A percentile compares a stretch with the other conserved stretches of the same genome.
phyloP scores from a whole-genome alignment of 352 stramenopile species.

The Phytopythium cucurbitacearum region DNA sequence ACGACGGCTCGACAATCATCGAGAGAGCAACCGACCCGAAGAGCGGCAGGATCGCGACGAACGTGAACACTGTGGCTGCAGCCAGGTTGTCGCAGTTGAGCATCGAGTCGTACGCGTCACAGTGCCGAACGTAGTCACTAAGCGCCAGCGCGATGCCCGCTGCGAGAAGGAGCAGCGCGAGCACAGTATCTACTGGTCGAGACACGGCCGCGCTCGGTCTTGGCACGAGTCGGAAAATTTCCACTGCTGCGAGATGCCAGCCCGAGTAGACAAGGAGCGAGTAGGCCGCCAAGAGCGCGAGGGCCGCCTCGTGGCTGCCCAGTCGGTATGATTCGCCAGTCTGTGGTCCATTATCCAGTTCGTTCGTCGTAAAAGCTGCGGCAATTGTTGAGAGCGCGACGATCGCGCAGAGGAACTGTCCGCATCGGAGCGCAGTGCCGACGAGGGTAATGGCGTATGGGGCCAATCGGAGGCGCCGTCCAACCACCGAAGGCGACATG shows the following conservation, averaged over 20 bases:
- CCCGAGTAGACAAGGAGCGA: constrained; percentile 18
- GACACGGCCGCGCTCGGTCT: constrained; percentile 22
- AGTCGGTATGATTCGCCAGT: constrained; percentile 11
- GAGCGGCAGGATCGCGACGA: constrained; percentile 26
- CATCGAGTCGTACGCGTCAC: constrained; percentile 20
- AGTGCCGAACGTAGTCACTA: constrained; percentile 28
- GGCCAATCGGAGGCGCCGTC: constrained; percentile 8
- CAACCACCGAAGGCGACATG: neutral
- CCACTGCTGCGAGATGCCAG: constrained; percentile 15
- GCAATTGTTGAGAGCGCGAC: constrained; percentile 20
- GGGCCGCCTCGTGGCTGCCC: constrained; percentile 20
- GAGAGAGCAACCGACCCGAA: constrained; percentile 20
- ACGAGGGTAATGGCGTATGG: constrained; percentile 21
- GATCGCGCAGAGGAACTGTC: constrained; percentile 27
- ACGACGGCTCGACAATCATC: constrained; percentile 20
- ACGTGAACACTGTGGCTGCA: constrained; percentile 24
- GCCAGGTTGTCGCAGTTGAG: constrained; percentile 40
- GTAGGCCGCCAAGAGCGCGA: constrained; percentile 21
- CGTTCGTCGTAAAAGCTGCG: constrained; percentile 8
- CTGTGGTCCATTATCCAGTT: constrained; percentile 1
- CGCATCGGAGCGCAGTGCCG: constrained; percentile 17
- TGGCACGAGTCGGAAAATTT: constrained; percentile 26
- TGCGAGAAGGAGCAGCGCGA: constrained; percentile 22
- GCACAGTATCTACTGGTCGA: constrained; percentile 18
- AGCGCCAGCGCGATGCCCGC: constrained; percentile 18